Evolutionary conservation across 768 basidiomycete species (phyloP).

Genomic region (Boletus subcaerulescens): DNA sequence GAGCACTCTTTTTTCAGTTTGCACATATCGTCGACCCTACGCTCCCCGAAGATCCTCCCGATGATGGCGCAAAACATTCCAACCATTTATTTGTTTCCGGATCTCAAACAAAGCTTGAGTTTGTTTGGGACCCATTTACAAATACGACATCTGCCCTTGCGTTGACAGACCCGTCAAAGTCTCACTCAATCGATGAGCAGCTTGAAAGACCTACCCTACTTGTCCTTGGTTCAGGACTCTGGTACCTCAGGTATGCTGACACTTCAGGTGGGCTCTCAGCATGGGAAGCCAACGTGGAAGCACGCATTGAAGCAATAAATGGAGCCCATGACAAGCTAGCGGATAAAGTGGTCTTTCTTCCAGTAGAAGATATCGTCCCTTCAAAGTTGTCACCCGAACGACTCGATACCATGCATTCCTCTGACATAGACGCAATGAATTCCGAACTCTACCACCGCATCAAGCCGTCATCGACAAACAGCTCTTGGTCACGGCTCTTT

Average conservation of each 20-base stretch:
- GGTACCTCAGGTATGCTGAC: conserved; percentile 80
- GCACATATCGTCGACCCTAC: conserved; percentile 57
- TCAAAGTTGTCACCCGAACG: conserved; percentile 65
- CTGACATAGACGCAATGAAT: conserved; percentile 91
- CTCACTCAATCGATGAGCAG: conserved; percentile 1
- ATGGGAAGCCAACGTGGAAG: conserved; percentile 76
- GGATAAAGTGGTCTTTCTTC: conserved; percentile 74
- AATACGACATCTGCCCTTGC: conserved; percentile 58
- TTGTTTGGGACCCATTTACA: conserved; percentile 87
- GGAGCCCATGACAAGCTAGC: conserved; percentile 44
- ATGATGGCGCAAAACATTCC: conserved; percentile 65
- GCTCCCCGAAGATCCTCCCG: conserved; percentile 49
- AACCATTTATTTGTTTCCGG: conserved; percentile 52
- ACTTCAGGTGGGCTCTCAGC: conserved; percentile 70
- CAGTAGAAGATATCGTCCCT: conserved; percentile 68
- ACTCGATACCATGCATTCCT: conserved; percentile 62
- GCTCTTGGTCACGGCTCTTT: conserved; percentile 31
- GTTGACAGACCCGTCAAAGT: conserved; percentile 34
- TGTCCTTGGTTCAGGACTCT: conserved; percentile 82
- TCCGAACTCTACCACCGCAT: conserved; percentile 75
- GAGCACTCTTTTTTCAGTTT: conserved; percentile 76
- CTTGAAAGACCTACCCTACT: conserved; percentile 55
- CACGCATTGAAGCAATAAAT: conserved; percentile 51
- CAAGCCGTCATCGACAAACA: conserved; percentile 29
- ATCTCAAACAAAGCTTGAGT: conserved; percentile 49